These are phyloP conservation scores for Paecilomyces niveus DNA, from an alignment of 2,329 filamentous ascomycete species.

Conservation along the genomic window DNA sequence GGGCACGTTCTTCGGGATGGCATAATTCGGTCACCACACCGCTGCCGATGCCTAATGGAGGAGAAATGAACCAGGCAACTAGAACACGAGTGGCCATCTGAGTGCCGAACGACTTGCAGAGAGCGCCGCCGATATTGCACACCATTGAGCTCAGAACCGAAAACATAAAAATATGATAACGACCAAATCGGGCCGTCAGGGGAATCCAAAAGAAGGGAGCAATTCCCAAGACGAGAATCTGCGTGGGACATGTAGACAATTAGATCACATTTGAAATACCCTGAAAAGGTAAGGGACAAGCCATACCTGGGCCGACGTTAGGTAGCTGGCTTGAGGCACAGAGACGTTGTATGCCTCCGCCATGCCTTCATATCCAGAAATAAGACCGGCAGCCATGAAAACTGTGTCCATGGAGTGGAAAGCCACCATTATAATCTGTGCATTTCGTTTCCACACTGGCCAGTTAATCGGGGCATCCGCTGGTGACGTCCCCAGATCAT, in stretches of 20 bases:
- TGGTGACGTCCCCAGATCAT: not conserved
- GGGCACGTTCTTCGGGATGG: conserved; percentile 44
- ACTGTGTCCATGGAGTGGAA: conserved; percentile 50
- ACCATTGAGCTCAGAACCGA: conserved; percentile 41
- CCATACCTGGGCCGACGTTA: conserved; percentile 42
- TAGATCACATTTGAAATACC: not conserved
- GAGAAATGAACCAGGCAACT: conserved; percentile 46
- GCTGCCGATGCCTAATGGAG: conserved; percentile 45
- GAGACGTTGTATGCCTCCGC: conserved; percentile 42
- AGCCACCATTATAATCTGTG: conserved; percentile 47
- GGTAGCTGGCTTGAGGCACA: conserved; percentile 44
- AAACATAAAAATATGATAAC: conserved; percentile 46
- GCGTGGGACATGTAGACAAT: too few species aligned
- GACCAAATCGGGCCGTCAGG: conserved; percentile 45
- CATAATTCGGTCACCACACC: conserved; percentile 49
- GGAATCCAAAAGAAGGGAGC: conserved; percentile 51
- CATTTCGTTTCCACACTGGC: conserved; percentile 43
- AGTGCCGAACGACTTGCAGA: conserved; percentile 39
- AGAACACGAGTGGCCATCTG: conserved; percentile 46
- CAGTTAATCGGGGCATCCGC: conserved; percentile 34
- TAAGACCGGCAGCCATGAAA: conserved; percentile 46
- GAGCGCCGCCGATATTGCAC: conserved; percentile 48
- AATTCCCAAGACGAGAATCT: conserved; percentile 45
- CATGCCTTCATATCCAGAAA: conserved; percentile 47
- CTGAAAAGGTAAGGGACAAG: not conserved